A percentile compares a stretch with the other conserved stretches of the same genome.
These are phyloP conservation scores for Ganoderma lingzhi DNA, from an alignment of 1,284 basidiomycete species.

Conservation along the genomic window DNA sequence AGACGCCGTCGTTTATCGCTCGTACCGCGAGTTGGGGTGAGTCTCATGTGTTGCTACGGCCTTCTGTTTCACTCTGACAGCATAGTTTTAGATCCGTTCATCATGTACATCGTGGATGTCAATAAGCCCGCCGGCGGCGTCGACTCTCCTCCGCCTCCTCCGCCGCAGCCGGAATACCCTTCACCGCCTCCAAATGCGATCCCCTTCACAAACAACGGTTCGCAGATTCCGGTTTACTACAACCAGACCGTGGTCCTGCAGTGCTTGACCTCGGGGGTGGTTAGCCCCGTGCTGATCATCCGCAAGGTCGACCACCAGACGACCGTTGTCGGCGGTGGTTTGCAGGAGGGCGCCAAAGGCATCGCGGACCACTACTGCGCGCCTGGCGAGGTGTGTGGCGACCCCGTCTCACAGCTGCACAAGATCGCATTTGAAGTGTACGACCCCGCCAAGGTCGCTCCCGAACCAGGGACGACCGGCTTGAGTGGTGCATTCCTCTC, in stretches of 20 bases:
- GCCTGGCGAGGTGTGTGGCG: conserved; percentile 89
- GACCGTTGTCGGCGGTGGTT: conserved; percentile 87
- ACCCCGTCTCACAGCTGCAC: conserved; percentile 95
- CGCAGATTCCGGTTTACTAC: conserved; percentile 89
- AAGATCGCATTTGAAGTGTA: conserved; percentile 94
- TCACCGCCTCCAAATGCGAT: conserved; percentile 91
- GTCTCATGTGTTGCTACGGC: conserved; percentile 34
- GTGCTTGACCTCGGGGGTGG: conserved; percentile 92
- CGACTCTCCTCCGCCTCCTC: conserved; percentile 78
- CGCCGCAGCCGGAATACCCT: conserved; percentile 86
- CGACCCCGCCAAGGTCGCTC: conserved; percentile 69
- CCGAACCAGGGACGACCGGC: conserved; percentile 78
- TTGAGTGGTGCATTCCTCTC: conserved; percentile 82
- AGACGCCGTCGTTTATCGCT: conserved; percentile 85
- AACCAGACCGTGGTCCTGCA: conserved; percentile 97
- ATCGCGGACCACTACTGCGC: conserved; percentile 83
- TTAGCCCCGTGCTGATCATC: conserved; percentile 92
- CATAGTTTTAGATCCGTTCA: conserved; percentile 81
- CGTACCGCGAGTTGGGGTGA: conserved; percentile 86
- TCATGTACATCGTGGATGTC: conserved; percentile 94
- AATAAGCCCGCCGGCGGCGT: conserved; percentile 80
- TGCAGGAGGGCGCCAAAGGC: conserved; percentile 83
- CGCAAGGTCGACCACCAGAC: conserved; percentile 94
- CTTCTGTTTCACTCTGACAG: conserved; percentile 28
- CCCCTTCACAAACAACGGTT: conserved; percentile 80